Conservation (phyloP, 495 filamentous ascomycete species). For the Podospora pseudoanserina region DNA sequence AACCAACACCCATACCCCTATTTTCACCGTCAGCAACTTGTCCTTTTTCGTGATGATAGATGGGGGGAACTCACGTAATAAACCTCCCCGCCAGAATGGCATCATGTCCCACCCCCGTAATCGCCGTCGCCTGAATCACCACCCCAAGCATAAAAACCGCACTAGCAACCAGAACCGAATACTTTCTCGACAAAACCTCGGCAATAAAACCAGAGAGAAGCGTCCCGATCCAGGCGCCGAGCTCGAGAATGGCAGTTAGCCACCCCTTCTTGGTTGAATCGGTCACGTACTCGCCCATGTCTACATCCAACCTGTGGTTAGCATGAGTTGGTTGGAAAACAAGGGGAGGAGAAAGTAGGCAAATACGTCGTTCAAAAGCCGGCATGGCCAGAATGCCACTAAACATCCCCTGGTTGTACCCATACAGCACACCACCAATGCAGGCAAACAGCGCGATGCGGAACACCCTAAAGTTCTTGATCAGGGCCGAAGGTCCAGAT, state of each 20-base stretch:
- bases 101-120: constrained; percentile 45
- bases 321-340: too few species aligned
- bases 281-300: constrained; percentile 60
- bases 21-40: not conserved
- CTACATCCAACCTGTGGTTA: constrained; percentile 19
- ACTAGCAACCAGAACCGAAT: constrained; percentile 67
- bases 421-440: constrained; percentile 63
- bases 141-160: constrained; percentile 74
- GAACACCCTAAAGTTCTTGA: constrained; percentile 69
- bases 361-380: constrained; percentile 48
- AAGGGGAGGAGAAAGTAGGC: not conserved
- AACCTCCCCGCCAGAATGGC: constrained; percentile 73
- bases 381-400: constrained; percentile 65
- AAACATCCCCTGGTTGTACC: constrained; percentile 82
- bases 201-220: constrained; percentile 72
- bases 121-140: constrained; percentile 65
- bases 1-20: constrained; percentile 66
- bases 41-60: not conserved
- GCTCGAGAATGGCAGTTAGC: constrained; percentile 75
- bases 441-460: constrained; percentile 73
- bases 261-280: constrained; percentile 69
- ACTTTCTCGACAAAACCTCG: constrained; percentile 70
- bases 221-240: constrained; percentile 79
- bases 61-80: constrained; percentile 49
- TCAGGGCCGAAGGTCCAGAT: constrained; percentile 59